Evolutionary conservation across 1,284 basidiomycete species (phyloP).

Genomic region (Malassezia caprae): DNA sequence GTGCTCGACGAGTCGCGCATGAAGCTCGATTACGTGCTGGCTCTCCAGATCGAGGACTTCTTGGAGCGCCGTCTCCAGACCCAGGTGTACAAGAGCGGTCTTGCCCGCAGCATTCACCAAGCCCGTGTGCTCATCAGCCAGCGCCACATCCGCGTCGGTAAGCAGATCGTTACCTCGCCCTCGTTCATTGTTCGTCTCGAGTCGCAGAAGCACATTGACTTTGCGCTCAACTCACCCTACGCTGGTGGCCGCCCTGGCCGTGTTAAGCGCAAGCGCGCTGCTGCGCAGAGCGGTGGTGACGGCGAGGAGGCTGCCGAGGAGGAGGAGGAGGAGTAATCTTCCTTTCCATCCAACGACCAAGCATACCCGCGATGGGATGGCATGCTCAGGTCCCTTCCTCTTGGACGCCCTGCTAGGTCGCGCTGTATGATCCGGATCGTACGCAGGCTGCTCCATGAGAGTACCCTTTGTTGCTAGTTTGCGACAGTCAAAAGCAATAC

Average conservation of each 20-base stretch:
- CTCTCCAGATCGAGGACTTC: slow-evolving; percentile 98
- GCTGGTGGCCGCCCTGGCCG: slow-evolving; percentile 94
- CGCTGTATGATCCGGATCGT: slow-evolving; percentile 2
- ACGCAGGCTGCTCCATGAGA: background rate
- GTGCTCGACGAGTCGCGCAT: slow-evolving; percentile 98
- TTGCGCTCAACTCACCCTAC: slow-evolving; percentile 91
- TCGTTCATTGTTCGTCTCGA: slow-evolving; percentile 81
- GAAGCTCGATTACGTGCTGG: slow-evolving; percentile 83
- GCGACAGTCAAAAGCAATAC: slow-evolving; percentile 15
- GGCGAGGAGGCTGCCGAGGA: slow-evolving; percentile 72
- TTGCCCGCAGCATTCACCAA: slow-evolving; percentile 98
- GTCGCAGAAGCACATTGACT: slow-evolving; percentile 78
- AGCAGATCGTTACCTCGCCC: slow-evolving; percentile 98
- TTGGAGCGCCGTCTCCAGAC: slow-evolving; percentile 98
- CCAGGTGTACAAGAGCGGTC: slow-evolving; percentile 97
- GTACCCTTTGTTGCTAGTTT: slow-evolving; percentile 6
- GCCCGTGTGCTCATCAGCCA: slow-evolving; percentile 96
- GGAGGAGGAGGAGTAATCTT: slow-evolving; percentile 20
- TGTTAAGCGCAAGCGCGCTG: slow-evolving; percentile 96
- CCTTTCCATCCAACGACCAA: background rate
- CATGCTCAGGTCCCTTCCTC: background rate
- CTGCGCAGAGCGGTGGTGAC: slow-evolving; percentile 77
- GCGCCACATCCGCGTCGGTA: slow-evolving; percentile 93
- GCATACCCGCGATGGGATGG: background rate
- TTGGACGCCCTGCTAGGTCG: background rate